A percentile compares a stretch with the other conserved stretches of the same genome.
These are phyloP conservation scores for Ceratobasidium theobromae DNA, from an alignment of 1,284 basidiomycete species.

Conservation along the genomic window DNA sequence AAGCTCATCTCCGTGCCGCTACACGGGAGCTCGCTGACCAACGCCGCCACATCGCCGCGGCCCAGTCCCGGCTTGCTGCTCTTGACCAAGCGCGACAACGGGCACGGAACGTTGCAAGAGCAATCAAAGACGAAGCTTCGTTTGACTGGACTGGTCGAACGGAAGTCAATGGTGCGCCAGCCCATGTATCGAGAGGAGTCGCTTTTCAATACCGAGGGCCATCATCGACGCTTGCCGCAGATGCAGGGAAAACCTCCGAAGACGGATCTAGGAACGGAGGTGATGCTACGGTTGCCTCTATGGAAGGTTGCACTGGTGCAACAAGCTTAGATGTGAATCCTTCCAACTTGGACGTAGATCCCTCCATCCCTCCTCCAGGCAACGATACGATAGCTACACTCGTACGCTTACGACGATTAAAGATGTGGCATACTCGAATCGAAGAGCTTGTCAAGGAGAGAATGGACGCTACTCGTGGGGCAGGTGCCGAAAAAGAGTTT, in stretches of 20 bases:
- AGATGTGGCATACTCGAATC: slow-evolving; percentile 78
- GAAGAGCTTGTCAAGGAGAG: slow-evolving; percentile 71
- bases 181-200: slow-evolving; percentile 49
- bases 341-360: slow-evolving; percentile 39
- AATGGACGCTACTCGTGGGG: slow-evolving; percentile 71
- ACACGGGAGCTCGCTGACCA: slow-evolving; percentile 89
- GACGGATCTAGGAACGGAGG: neutral
- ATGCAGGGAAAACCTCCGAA: slow-evolving; percentile 35
- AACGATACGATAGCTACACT: slow-evolving; percentile 60
- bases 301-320: neutral
- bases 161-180: slow-evolving; percentile 57
- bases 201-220: slow-evolving; percentile 70
- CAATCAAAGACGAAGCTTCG: slow-evolving; percentile 70
- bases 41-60: slow-evolving; percentile 75
- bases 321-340: slow-evolving; percentile 36
- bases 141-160: slow-evolving; percentile 91
- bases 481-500: slow-evolving; percentile 81
- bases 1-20: slow-evolving; percentile 82
- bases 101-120: slow-evolving; percentile 77
- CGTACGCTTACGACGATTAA: slow-evolving; percentile 71
- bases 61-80: slow-evolving; percentile 70
- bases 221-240: slow-evolving; percentile 59
- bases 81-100: slow-evolving; percentile 77
- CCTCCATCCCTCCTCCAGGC: slow-evolving; percentile 42
- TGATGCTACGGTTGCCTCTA: neutral